Base-by-base conservation (phyloP, 78 protist species). In the slime mould (Dictyostelium discoideum) region DNA sequence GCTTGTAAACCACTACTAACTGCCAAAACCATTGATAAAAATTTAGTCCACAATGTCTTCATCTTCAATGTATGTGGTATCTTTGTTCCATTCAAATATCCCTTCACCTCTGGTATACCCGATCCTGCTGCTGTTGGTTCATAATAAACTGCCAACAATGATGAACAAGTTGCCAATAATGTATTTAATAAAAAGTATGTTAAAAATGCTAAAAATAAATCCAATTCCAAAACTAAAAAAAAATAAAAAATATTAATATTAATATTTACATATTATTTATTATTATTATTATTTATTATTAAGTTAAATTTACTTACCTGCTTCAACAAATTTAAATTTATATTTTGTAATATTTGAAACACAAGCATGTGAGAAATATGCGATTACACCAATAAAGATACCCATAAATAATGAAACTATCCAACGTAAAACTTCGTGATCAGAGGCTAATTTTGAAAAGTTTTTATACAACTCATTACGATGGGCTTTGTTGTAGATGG, bases 101-200 rank as follows among this genome's bases (percentile, higher is more conserved):
- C 97, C 72, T 98, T 98, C 10, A 98, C 92, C 89, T 97, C 99
- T 20, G 99, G 98, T 60, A 98, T 97, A 44, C 99, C 99, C 0
- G 96, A 86, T 5, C 99, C 99, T 13, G 92, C 97, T 1, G 99
- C 98, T 3, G 84, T 85, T 7, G 98, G 98, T 24, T 96, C 92
- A 79, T 95, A 86, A 67, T 79, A 88, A 14, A 76, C 97, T 18
- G 95, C 97, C 20, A 79, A 32, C 16, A 92, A 65, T 46, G 96
- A 85, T 20, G 96, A 79, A 4, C 82, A 42, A 16, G 87, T 76
- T 37, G 93, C 97, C 39, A 96, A 48, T 18, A 72, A 57, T 4
- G 65, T 40, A 85, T 96, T 96, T 22, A 85, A 46, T 76, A 80
- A 65, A 32, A 92, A 78, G 57, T 37, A 96, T 0, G 92, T 77